Evolutionary conservation across 768 basidiomycete genomes (phyloP).

Genomic region (Rhodosporidiobolus odoratus): DNA sequence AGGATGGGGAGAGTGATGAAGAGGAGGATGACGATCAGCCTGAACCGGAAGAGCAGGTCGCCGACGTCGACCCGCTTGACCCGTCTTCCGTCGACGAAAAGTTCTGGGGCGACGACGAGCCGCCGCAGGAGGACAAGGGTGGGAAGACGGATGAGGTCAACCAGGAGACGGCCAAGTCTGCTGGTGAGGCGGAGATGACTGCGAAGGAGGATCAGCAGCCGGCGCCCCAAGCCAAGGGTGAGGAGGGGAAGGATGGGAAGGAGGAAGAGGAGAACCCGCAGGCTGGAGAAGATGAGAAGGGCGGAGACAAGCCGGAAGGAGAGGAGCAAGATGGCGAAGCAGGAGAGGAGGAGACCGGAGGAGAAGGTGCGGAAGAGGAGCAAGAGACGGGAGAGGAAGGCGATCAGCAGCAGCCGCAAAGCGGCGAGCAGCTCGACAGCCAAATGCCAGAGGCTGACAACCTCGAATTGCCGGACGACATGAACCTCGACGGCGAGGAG

Average conservation of each 20-base stretch:
- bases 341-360: constrained; percentile 31
- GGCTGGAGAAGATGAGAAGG: constrained; percentile 41
- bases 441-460: constrained; percentile 71
- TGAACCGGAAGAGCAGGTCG: constrained; percentile 74
- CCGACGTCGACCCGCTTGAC: constrained; percentile 73
- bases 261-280: constrained; percentile 41
- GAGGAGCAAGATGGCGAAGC: constrained; percentile 37
- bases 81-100: constrained; percentile 87
- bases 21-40: constrained; percentile 52
- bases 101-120: constrained; percentile 80
- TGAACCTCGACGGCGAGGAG: constrained; percentile 55
- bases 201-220: constrained; percentile 65
- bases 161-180: constrained; percentile 41
- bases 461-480: constrained; percentile 82
- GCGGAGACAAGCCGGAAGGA: constrained; percentile 42
- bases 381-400: constrained; percentile 41
- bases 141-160: constrained; percentile 44
- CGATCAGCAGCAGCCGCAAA: constrained; percentile 55
- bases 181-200: constrained; percentile 64
- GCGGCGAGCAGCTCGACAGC: constrained; percentile 63
- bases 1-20: constrained; percentile 53
- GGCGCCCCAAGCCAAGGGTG: constrained; percentile 45
- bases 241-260: constrained; percentile 35
- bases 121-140: constrained; percentile 26
- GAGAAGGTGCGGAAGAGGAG: constrained; percentile 23